A percentile compares a stretch with the other conserved stretches of the same genome.
phyloP scores from a whole-genome alignment of 768 basidiomycete genomes.

The Suillus decipiens region DNA sequence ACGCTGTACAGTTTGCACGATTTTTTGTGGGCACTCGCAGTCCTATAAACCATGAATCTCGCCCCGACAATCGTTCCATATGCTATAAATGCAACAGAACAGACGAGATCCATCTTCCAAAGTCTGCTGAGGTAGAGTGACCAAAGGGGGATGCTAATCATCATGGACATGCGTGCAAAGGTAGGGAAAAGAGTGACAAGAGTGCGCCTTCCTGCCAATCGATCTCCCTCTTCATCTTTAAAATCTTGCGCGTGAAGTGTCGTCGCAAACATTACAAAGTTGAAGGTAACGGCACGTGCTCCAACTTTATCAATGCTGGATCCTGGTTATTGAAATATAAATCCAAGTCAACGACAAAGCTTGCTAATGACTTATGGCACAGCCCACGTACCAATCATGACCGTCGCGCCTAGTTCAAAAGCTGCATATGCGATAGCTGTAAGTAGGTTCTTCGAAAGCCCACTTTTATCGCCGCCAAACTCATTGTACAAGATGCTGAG shows the following conservation, averaged over 20 bases:
- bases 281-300: constrained; percentile 25
- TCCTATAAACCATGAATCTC: constrained; percentile 7
- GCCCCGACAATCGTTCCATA: constrained; percentile 4
- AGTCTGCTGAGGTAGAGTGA: constrained; percentile 7
- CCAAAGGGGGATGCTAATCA: constrained; percentile 11
- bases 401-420: constrained; percentile 29
- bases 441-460: constrained; percentile 25
- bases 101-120: constrained; percentile 5
- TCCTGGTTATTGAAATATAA: constrained; percentile 17
- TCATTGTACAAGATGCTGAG: constrained; percentile 36
- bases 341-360: not conserved
- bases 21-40: not conserved
- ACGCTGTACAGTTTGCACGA: constrained; percentile 11
- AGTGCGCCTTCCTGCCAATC: constrained; percentile 31
- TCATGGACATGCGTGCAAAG: constrained; percentile 7
- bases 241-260: constrained; percentile 27
- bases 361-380: not conserved
- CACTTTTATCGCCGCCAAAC: constrained; percentile 20
- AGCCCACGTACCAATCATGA: constrained; percentile 25
- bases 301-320: constrained; percentile 7
- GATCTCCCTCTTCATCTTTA: constrained; percentile 39
- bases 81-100: constrained; percentile 1
- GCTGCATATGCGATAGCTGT: constrained; percentile 28
- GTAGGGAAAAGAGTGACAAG: constrained; percentile 39
- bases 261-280: constrained; percentile 24